A percentile compares a stretch with the other conserved stretches of the same genome.
Conservation (phyloP, 179 eudicot genomes). For the Silene coronaria region DNA sequence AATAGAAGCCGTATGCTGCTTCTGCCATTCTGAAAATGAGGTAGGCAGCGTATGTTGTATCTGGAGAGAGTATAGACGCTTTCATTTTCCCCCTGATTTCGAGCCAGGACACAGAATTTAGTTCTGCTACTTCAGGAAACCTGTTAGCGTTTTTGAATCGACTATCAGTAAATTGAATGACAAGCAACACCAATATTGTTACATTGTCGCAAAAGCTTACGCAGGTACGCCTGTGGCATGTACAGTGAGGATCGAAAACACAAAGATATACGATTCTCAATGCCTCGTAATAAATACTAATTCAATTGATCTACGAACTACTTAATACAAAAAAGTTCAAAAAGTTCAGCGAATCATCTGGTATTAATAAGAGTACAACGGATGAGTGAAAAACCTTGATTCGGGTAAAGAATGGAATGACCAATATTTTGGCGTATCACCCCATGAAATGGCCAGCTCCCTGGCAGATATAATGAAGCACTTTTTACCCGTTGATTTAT, state of each 20-base stretch:
- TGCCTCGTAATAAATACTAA: no score
- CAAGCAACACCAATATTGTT: no score
- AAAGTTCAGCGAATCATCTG: no score
- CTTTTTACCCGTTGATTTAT: slow-evolving; percentile 41
- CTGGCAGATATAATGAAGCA: slow-evolving; percentile 53
- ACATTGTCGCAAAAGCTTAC: no score
- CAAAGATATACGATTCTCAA: no score
- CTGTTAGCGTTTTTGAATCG: slow-evolving; percentile 23
- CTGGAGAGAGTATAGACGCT: slow-evolving; percentile 32
- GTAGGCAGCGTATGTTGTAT: slow-evolving; percentile 43
- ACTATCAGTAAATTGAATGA: not conserved
- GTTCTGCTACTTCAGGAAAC: slow-evolving; percentile 51
- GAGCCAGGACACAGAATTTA: slow-evolving; percentile 46
- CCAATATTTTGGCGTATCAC: slow-evolving; percentile 60
- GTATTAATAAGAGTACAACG: not conserved
- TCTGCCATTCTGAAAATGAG: slow-evolving; percentile 36
- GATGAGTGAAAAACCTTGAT: not conserved
- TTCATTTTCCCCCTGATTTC: slow-evolving; percentile 42
- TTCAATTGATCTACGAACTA: no score
- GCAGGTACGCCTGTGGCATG: no score
- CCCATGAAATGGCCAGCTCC: slow-evolving; percentile 51
- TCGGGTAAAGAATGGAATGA: slow-evolving; percentile 41
- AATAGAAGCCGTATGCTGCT: slow-evolving; percentile 26
- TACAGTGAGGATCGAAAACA: no score
- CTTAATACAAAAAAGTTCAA: no score